Evolutionary conservation across 2,329 filamentous ascomycete genomes (phyloP).

Genomic region (Claviceps quebecensis): DNA sequence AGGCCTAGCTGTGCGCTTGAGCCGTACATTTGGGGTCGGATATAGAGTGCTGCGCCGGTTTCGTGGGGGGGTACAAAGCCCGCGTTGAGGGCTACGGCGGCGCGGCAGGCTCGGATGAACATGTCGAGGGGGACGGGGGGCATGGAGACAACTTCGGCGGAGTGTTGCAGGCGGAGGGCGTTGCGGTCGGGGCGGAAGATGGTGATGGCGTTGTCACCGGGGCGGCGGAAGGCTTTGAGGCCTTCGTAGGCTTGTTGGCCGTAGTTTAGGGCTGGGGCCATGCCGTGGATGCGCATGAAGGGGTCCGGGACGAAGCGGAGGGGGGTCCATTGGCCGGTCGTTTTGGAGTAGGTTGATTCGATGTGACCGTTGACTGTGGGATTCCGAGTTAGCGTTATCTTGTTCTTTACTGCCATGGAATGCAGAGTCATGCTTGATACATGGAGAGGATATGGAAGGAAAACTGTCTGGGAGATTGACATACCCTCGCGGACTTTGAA

Average conservation of each 20-base stretch:
- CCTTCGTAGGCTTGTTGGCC: constrained; percentile 96
- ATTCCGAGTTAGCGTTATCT: not conserved
- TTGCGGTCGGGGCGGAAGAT: constrained; percentile 85
- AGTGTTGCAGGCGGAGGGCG: constrained; percentile 71
- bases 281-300: constrained; percentile 79
- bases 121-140: constrained; percentile 63
- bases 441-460: too few relatives aligned
- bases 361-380: constrained; percentile 81
- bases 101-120: constrained; percentile 62
- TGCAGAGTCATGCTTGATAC: too few relatives aligned
- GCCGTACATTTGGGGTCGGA: constrained; percentile 79
- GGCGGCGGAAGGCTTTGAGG: constrained; percentile 86
- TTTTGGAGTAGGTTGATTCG: constrained; percentile 67
- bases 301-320: constrained; percentile 73
- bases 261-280: constrained; percentile 93
- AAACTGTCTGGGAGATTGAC: constrained; percentile 6
- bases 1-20: constrained; percentile 77
- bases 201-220: constrained; percentile 54
- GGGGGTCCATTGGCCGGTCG: constrained; percentile 62
- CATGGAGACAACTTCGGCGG: constrained; percentile 69
- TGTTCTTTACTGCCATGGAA: too few relatives aligned
- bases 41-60: constrained; percentile 83
- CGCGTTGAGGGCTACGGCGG: constrained; percentile 79
- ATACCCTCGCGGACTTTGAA: constrained; percentile 83
- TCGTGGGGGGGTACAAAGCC: constrained; percentile 81